Base-by-base conservation (phyloP, 441 rosid species). In the Adansonia rubrostipa region DNA sequence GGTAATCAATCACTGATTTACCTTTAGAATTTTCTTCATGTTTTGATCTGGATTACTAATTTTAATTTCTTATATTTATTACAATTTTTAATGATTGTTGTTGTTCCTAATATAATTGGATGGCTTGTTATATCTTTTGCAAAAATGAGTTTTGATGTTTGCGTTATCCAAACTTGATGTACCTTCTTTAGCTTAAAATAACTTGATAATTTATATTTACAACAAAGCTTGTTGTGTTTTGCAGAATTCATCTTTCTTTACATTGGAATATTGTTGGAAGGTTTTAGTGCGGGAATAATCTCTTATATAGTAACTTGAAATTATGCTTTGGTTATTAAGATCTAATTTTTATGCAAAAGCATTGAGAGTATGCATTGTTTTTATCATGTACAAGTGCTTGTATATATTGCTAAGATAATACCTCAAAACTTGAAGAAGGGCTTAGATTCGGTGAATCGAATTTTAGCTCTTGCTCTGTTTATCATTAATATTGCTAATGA, bases 41-140 rank as follows among this genome's bases (percentile, higher is more conserved):
- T 47, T 71, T 47, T 72, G 45, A 42, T 14, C 71, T 20, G 13
- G 36, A 36, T 69, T 57, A 8, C 20, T 33, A 6, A 40, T 47
- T 54, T 14, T 72, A n/a, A 53, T 14, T 75, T 1, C n/a, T 24
- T 28, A 19, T 64, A 9, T 10, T n/a, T 78, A 15, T 76, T 77
- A 86, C 88, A 94, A 98, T 92, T 97, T 48, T 71, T 96, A 60
- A 94, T 96, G 98, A 91, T 96, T 70, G 99, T 98, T 75, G 88
- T 98, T 13, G 86, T 96, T 80, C 99, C 98, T 47, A 96, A 96
- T 81, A 87, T 94, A 42, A 89, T 96, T 56, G 99, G 99, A 45
- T 94, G 99, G 99, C 91, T 96, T 77, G 85, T 89, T n/a, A 91
- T 96, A 84, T 92, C 98, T 64, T 89, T 96, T 74, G 97, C 99